A percentile compares a stretch with the other conserved stretches of the same genome.
phyloP scores from a whole-genome alignment of 1,284 basidiomycete genomes.

The Erythrobasidium hasegawianum region DNA sequence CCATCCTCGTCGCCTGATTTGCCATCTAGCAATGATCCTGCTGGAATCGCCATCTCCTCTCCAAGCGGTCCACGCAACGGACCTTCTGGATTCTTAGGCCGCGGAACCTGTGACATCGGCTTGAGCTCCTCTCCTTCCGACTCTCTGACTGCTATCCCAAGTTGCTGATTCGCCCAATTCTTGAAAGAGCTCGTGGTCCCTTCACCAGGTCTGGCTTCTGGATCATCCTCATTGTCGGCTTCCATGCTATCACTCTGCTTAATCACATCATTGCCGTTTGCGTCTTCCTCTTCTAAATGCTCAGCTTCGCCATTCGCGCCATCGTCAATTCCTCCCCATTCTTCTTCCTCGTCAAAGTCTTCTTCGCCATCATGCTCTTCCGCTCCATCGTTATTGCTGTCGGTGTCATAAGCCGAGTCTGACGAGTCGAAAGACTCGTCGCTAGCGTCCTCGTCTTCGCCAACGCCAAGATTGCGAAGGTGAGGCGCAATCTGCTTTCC shows the following conservation, averaged over 20 bases:
- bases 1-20: not conserved
- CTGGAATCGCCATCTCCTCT: constrained; percentile 39
- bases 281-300: constrained; percentile 44
- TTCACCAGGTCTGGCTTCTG: too few species aligned
- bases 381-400: constrained; percentile 13
- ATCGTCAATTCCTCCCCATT: constrained; percentile 29
- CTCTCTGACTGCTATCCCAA: constrained; percentile 46
- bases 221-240: constrained; percentile 23
- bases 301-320: constrained; percentile 39
- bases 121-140: constrained; percentile 43
- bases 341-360: constrained; percentile 37
- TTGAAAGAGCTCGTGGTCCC: constrained; percentile 61
- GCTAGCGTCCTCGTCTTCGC: not conserved
- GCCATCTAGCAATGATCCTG: constrained; percentile 36
- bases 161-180: constrained; percentile 74
- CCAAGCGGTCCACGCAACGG: constrained; percentile 43
- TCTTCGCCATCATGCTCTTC: constrained; percentile 36
- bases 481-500: constrained; percentile 16
- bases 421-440: constrained; percentile 37
- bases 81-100: constrained; percentile 33
- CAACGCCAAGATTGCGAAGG: constrained; percentile 13
- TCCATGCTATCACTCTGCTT: constrained; percentile 40
- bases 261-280: constrained; percentile 37
- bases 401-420: constrained; percentile 34
- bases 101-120: constrained; percentile 58